phyloP scores from a whole-genome alignment of 2,329 filamentous ascomycete genomes.

The Emergomyces orientalis region DNA sequence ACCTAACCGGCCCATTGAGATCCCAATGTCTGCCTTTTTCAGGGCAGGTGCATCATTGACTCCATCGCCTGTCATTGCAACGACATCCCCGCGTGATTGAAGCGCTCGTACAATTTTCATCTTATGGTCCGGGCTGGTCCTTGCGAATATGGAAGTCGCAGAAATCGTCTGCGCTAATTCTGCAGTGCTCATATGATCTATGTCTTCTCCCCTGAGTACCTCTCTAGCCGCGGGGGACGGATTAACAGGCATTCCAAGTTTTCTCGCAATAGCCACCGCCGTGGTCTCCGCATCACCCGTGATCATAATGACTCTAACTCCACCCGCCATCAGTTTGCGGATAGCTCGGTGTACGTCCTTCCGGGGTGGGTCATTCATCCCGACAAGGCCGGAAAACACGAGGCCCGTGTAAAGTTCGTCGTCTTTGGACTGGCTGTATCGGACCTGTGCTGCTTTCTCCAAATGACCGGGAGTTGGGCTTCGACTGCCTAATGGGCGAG shows the following conservation, averaged over 20 bases:
- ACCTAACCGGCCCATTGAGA: slow-evolving; percentile 89
- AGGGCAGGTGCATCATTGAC: slow-evolving; percentile 95
- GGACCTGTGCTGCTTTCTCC: slow-evolving; percentile 15
- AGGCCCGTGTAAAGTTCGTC: slow-evolving; percentile 75
- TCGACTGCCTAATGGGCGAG: slow-evolving; percentile 43
- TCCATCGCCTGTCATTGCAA: slow-evolving; percentile 97
- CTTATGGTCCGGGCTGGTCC: slow-evolving; percentile 95
- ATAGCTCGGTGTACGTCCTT: slow-evolving; percentile 86
- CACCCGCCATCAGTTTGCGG: slow-evolving; percentile 78
- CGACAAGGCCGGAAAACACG: slow-evolving; percentile 83
- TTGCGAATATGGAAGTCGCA: slow-evolving; percentile 86
- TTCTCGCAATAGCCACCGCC: slow-evolving; percentile 83
- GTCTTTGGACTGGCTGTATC: slow-evolving; percentile 34
- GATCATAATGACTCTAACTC: slow-evolving; percentile 98
- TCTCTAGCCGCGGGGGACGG: slow-evolving; percentile 44
- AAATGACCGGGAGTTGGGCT: slow-evolving; percentile 39
- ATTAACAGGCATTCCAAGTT: slow-evolving; percentile 85
- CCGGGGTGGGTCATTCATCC: slow-evolving; percentile 93
- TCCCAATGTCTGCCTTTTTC: slow-evolving; percentile 96
- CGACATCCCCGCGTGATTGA: slow-evolving; percentile 86
- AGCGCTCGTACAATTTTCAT: slow-evolving; percentile 91
- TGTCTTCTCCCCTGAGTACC: slow-evolving; percentile 80
- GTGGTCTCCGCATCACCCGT: slow-evolving; percentile 95
- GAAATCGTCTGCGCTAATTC: slow-evolving; percentile 78
- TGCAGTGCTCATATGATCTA: slow-evolving; percentile 82